Percentiles rank a stretch among this genome's conserved stretches.
phyloP scores from a whole-genome alignment of 2,329 filamentous ascomycete species.

The Fusarium sp. region DNA sequence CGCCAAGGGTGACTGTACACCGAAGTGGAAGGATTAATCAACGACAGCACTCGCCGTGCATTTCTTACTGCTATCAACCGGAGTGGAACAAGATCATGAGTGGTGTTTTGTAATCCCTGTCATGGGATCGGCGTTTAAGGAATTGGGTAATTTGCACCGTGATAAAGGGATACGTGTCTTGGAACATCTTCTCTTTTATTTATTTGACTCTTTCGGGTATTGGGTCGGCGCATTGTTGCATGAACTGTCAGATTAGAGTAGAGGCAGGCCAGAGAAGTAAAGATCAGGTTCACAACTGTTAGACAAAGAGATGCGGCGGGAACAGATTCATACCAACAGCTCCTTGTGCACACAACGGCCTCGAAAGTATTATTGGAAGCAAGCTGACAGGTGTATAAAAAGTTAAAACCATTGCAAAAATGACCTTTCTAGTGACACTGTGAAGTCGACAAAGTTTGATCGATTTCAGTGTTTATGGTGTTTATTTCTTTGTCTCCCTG shows the following conservation, averaged over 20 bases:
- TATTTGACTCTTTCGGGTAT: slow-evolving; percentile 4
- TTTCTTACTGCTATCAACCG: not conserved
- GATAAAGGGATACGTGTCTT: slow-evolving; percentile 32
- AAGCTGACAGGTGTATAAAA: not conserved
- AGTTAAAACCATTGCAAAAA: not conserved
- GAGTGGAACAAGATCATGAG: not conserved
- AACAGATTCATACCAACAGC: slow-evolving; percentile 7
- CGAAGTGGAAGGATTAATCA: slow-evolving; percentile 53
- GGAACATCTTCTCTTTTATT: not conserved
- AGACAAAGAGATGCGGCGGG: not conserved
- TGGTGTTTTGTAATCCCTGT: slow-evolving; percentile 7
- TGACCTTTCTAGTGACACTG: not conserved
- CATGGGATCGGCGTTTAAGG: slow-evolving; percentile 24
- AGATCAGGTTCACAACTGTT: slow-evolving; percentile 2
- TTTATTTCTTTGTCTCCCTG: not conserved
- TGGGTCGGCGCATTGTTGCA: slow-evolving; percentile 11
- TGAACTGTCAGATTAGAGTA: slow-evolving; percentile 14
- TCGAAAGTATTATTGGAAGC: not conserved
- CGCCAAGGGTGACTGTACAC: slow-evolving; percentile 55
- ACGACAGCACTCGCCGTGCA: not conserved
- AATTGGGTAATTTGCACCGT: slow-evolving; percentile 18
- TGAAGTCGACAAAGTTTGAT: not conserved
- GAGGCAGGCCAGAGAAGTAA: not conserved
- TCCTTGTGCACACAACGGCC: not conserved
- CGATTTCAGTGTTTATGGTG: not conserved